Conservation (phyloP, 768 basidiomycete genomes). For the Pleurotus tuoliensis region DNA sequence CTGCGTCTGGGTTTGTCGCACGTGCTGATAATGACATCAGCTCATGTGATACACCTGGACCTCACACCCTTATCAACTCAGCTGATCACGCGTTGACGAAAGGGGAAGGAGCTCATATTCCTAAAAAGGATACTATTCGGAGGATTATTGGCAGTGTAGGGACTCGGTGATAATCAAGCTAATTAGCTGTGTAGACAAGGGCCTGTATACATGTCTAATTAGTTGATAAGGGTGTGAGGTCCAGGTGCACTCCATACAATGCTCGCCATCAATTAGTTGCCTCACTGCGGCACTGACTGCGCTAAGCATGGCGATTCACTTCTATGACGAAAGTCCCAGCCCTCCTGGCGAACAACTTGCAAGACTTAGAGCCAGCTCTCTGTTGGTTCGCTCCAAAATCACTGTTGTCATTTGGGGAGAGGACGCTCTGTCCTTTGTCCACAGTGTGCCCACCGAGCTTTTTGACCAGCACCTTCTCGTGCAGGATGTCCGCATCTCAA, state of each 20-base stretch:
- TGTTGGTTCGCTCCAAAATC: not conserved
- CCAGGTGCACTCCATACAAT: not conserved
- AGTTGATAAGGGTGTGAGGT: conserved; percentile 1
- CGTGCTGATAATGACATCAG: no score
- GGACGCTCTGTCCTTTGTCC: conserved; percentile 16
- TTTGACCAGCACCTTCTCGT: conserved; percentile 16
- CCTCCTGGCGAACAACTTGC: not conserved
- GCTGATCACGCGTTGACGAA: no score
- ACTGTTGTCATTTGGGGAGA: conserved; percentile 3
- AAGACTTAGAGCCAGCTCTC: not conserved
- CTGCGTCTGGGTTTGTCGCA: no score
- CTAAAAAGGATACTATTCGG: no score
- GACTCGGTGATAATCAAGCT: not conserved
- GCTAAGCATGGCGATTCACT: no score
- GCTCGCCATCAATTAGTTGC: no score
- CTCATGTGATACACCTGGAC: no score
- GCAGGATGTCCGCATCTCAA: conserved; percentile 11
- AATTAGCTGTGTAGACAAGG: conserved; percentile 3
- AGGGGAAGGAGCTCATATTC: no score
- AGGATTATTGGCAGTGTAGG: conserved; percentile 1
- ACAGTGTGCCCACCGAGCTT: conserved; percentile 16
- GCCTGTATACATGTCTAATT: not conserved
- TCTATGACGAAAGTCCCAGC: no score
- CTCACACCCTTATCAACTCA: no score
- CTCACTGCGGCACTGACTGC: not conserved